Evolutionary conservation across 2,329 filamentous ascomycete species (phyloP).

Genomic region (Cercospora zeina): DNA sequence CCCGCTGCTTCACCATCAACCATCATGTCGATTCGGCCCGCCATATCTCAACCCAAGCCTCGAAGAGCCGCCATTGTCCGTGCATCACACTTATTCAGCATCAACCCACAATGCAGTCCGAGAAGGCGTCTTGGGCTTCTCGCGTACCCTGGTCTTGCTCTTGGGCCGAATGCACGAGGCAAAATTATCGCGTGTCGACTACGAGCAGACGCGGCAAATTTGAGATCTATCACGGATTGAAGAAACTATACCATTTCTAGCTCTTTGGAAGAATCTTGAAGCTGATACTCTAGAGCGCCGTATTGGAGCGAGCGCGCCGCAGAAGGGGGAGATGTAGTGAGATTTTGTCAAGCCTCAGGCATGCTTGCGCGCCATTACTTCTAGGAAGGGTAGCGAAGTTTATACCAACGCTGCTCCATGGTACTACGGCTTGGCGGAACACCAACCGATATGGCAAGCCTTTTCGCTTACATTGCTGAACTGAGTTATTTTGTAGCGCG

Average conservation of each 20-base stretch:
- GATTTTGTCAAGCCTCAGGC: not conserved
- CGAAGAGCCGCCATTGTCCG: not conserved
- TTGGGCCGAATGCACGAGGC: not conserved
- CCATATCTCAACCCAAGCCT: not conserved
- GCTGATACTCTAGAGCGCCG: no score
- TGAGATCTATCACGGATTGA: no score
- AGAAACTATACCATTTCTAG: no score
- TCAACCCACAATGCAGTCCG: not conserved
- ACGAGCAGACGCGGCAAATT: not conserved
- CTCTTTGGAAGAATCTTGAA: no score
- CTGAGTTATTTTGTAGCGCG: not conserved
- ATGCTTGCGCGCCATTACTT: not conserved
- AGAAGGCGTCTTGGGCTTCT: not conserved
- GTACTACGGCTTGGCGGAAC: constrained; percentile 1
- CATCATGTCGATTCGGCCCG: not conserved
- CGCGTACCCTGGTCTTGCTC: not conserved
- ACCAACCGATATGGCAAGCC: not conserved
- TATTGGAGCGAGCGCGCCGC: not conserved
- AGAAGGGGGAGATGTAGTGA: no score
- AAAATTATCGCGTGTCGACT: not conserved
- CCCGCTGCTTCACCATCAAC: no score
- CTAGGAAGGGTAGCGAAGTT: not conserved
- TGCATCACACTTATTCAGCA: not conserved
- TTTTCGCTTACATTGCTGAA: not conserved
- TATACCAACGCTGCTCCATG: not conserved